A percentile compares a stretch with the other conserved stretches of the same genome.
Conservation (phyloP, 2,329 filamentous ascomycete species). For the Exserohilum turcica region DNA sequence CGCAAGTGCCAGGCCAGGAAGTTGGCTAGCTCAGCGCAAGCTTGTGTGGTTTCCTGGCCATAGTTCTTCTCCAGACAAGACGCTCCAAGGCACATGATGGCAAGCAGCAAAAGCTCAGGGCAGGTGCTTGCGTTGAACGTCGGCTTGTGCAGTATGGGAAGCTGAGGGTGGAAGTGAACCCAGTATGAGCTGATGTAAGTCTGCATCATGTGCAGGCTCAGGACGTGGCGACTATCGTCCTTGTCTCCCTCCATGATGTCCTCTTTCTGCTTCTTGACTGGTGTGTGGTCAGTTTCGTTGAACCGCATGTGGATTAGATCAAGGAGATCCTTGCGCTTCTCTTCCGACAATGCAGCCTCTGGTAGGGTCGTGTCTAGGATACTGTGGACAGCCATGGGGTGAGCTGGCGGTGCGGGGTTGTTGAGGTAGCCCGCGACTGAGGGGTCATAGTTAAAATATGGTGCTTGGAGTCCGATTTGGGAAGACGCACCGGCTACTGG, state of each 20-base stretch:
- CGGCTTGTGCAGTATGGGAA: slow-evolving; percentile 92
- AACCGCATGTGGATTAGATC: slow-evolving; percentile 82
- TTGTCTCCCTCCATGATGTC: slow-evolving; percentile 79
- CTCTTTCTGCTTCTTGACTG: slow-evolving; percentile 75
- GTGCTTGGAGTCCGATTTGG: slow-evolving; percentile 53
- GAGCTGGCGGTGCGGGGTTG: slow-evolving; percentile 63
- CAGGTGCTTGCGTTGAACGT: slow-evolving; percentile 89
- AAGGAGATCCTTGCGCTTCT: slow-evolving; percentile 82
- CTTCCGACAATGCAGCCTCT: slow-evolving; percentile 81
- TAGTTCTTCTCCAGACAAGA: slow-evolving; percentile 85
- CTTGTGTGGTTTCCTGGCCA: slow-evolving; percentile 72
- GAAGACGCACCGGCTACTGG: slow-evolving; percentile 49
- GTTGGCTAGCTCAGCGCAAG: slow-evolving; percentile 82
- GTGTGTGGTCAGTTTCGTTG: slow-evolving; percentile 76
- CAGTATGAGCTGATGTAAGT: slow-evolving; percentile 88
- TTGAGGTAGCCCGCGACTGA: slow-evolving; percentile 55
- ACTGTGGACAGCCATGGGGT: slow-evolving; percentile 89
- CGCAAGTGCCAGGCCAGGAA: slow-evolving; percentile 92
- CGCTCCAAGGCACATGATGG: slow-evolving; percentile 91
- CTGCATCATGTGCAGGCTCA: slow-evolving; percentile 95
- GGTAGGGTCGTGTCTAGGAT: slow-evolving; percentile 79
- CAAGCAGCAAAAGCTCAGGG: slow-evolving; percentile 80
- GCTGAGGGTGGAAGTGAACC: slow-evolving; percentile 90
- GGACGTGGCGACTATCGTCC: slow-evolving; percentile 62
- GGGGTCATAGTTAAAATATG: slow-evolving; percentile 58